Evolutionary conservation across 1,284 basidiomycete genomes (phyloP), one percentile per base, ranked within the genome.

Genomic region (Fomitopsis betulina): DNA sequence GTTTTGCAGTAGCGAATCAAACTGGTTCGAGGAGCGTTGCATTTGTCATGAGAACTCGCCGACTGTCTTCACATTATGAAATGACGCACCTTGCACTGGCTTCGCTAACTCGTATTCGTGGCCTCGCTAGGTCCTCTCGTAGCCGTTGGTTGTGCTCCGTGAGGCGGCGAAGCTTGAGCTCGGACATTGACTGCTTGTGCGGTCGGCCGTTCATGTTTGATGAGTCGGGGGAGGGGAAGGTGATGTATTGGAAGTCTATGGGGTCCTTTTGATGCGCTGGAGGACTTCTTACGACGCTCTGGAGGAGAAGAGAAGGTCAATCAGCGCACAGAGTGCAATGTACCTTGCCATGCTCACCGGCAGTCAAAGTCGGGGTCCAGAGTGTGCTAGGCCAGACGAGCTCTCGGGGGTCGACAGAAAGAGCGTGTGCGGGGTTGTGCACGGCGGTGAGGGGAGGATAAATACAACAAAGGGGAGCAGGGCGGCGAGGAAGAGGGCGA

Each of bases 141-240:
- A 98, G 76, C 60, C 96, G 82, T 71, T 91, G 87, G 71, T 98
- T 98, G 76, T 98, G 94, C 78, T 98, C 96, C 60, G 88, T 86
- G 65, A 98, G 79, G 58, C 96, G 81, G 52, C 96, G 85, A 63
- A 98, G 87, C 83, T 96, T 97, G 70, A 98, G 87, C 83, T 98
- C 96, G 55, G 91, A 92, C 94, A 98, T 96, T 67, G 91, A 89
- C 78, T 92, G 90, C 76, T 84, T 85, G 66, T 83, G 83, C 40
- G 80, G 81, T 63, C 84, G 78, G 59, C 74, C 73, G 70, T 80
- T 85, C 84, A 86, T 92, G 68, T 59, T 62, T 70, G 50, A 50
- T 32, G 21, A 30, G 12, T 37, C 35, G 21, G 45, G 25, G 49
- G 9, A 43, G 49, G 25, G 19, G 27, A 32, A 23, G 23, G 58